Base-by-base conservation (phyloP, 352 stramenopile species). In the Phytopythium vexans region DNA sequence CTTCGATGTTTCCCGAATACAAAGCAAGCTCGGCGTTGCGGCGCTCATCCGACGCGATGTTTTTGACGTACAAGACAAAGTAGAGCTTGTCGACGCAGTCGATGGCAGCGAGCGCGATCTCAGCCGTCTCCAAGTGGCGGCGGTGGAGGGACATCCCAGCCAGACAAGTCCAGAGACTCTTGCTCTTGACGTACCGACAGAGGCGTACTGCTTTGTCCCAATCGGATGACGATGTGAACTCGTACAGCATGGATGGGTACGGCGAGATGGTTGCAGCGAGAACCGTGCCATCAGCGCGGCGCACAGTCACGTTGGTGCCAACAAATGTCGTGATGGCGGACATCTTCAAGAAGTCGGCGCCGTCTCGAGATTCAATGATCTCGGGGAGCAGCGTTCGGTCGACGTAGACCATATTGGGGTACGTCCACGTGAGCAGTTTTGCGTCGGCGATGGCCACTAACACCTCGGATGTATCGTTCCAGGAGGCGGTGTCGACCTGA, bases 11-110 rank as follows among this genome's bases (percentile, higher is more conserved):
- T 31, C 77, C 78, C 5, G 81, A 82, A 52, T 87, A 96, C 11
- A 97, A 53, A 6, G 88, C 87, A 39, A 97, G 70, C 46, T 97
- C 88, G 8, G 90, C 90, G 51, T 95, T 96, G 7, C 82, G 77
- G 34, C 86, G 86, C 54, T 96, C 87, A 33, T 96, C 85, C 0
- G 68, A 94, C 33, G 73, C 64, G 33, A 97, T 61, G 15, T 71
- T 82, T 70, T 96, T 96, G 27, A 97, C 82, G 56, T 96, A 76
- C 15, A 95, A 72, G 40, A 98, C 73, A 49, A 96, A 98, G 68
- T 97, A 88, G 15, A 97, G 79, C 67, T 98, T 98, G 64, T 97
- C 91, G n/a, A 97, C 82, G 47, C 86, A 81, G 44, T 94, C 72
- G 42, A 97, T 88, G 11, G 90, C 89, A 5, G 91, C 90, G n/a